Conservation (phyloP, 2,329 filamentous ascomycete species). For the Penicillium griseofulvum region DNA sequence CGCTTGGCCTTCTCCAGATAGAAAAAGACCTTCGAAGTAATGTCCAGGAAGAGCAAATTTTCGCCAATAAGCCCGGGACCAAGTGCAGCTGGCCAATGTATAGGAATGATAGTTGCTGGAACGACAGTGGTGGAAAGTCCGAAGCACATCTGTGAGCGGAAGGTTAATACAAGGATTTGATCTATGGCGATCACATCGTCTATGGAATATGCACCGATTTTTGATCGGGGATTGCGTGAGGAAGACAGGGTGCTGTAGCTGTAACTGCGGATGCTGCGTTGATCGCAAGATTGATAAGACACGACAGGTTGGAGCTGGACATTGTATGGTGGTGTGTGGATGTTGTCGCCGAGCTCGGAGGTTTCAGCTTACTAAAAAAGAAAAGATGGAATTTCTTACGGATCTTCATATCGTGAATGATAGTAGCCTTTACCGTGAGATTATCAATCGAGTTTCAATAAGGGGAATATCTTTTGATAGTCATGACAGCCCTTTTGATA, state of each 20-base stretch:
- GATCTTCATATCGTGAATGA: neutral
- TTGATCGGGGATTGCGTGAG: constrained; percentile 3
- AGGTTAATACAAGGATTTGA: constrained; percentile 1
- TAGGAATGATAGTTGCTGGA: neutral
- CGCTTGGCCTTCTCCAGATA: neutral
- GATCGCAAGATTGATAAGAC: neutral
- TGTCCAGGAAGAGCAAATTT: neutral
- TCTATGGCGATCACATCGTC: constrained; percentile 9
- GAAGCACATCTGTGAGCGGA: neutral
- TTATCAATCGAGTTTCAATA: neutral
- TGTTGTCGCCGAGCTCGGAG: constrained; percentile 3
- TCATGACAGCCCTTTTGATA: neutral
- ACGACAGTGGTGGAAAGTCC: neutral
- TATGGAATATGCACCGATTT: constrained; percentile 10
- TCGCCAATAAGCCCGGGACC: neutral
- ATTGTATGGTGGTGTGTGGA: constrained; percentile 3
- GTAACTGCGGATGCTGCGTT: constrained; percentile 3
- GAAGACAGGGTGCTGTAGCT: constrained; percentile 1
- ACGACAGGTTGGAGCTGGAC: constrained; percentile 2
- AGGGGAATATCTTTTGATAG: neutral
- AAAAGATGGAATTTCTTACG: neutral
- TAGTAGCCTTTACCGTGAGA: neutral
- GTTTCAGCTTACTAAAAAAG: neutral
- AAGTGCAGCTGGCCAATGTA: neutral
- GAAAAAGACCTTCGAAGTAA: neutral